Conservation (phyloP, 805 yeast genomes). For the Helenozyma rhizophorensis region DNA sequence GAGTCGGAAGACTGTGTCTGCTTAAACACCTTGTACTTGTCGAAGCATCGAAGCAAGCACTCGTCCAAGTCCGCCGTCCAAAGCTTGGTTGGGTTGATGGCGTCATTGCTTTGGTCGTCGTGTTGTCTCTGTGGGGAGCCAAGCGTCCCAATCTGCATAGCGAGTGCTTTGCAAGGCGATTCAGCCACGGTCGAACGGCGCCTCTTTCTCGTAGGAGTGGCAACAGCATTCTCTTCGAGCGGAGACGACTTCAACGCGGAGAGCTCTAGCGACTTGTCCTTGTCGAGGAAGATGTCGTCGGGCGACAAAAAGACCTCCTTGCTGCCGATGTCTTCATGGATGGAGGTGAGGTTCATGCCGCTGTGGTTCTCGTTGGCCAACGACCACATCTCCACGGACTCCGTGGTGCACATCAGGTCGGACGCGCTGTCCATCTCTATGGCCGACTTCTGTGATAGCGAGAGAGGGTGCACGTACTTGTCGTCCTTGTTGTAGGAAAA, state of each 20-base stretch:
- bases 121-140: constrained; percentile 21
- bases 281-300: constrained; percentile 18
- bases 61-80: constrained; percentile 37
- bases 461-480: no score
- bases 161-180: constrained; percentile 35
- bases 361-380: constrained; percentile 19
- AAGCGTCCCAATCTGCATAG: constrained; percentile 30
- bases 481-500: no score
- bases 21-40: constrained; percentile 30
- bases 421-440: constrained; percentile 1
- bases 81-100: constrained; percentile 14
- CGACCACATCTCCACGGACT: constrained; percentile 29
- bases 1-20: constrained; percentile 20
- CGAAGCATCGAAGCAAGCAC: constrained; percentile 29
- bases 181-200: constrained; percentile 11
- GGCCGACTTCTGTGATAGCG: not conserved
- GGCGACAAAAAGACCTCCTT: constrained; percentile 30
- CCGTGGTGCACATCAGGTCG: constrained; percentile 14
- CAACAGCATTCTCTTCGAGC: not conserved
- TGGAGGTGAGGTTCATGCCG: constrained; percentile 19
- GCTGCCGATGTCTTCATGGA: constrained; percentile 20
- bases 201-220: constrained; percentile 4
- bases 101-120: not conserved
- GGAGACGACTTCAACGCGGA: constrained; percentile 2
- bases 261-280: not conserved